A percentile compares a stretch with the other conserved stretches of the same genome.
phyloP scores from a whole-genome alignment of 225 moss, liverwort and hornwort species.

The Physcomitrellopsis africana region DNA sequence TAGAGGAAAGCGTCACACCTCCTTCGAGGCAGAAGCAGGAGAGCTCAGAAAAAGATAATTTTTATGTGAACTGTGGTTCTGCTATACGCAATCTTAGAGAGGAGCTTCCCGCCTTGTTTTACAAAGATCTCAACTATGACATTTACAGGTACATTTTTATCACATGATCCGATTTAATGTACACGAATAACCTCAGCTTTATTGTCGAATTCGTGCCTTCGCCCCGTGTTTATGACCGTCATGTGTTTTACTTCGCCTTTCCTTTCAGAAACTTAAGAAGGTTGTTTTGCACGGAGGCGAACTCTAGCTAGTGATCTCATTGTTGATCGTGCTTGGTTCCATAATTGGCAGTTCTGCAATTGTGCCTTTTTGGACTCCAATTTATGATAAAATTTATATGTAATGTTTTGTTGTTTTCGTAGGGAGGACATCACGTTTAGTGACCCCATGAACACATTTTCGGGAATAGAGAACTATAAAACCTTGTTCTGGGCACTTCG shows the following conservation, averaged over 20 bases:
- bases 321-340: not conserved
- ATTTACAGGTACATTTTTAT: conserved; percentile 77
- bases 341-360: not conserved
- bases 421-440: conserved; percentile 94
- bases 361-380: not conserved
- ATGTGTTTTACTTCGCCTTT: not conserved
- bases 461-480: conserved; percentile 87
- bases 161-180: not conserved
- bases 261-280: too few relatives aligned
- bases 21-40: conserved; percentile 64
- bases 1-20: conserved; percentile 53
- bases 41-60: conserved; percentile 56
- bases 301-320: not conserved
- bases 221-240: not conserved
- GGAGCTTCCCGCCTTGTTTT: conserved; percentile 87
- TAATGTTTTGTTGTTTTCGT: conserved; percentile 1
- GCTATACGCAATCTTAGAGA: conserved; percentile 93
- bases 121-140: conserved; percentile 84
- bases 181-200: not conserved
- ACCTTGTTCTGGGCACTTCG: conserved; percentile 95
- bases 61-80: conserved; percentile 85
- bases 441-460: conserved; percentile 87
- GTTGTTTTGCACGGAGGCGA: not conserved
- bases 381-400: not conserved
- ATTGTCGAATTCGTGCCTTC: not conserved